phyloP scores from a whole-genome alignment of 1,139 yeast genomes.

The Nakaseomyces nivariensis region DNA sequence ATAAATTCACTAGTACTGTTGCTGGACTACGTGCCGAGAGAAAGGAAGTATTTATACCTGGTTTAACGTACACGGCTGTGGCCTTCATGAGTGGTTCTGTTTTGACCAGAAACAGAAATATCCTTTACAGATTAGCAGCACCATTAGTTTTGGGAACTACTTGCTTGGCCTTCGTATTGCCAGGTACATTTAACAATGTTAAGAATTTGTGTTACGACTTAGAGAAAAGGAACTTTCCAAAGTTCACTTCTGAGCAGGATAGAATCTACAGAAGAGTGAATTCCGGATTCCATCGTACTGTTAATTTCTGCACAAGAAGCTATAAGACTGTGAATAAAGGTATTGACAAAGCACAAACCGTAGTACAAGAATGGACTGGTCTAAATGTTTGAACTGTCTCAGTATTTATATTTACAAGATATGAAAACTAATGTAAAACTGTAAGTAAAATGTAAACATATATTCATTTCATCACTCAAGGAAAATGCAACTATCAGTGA shows the following conservation, averaged over 20 bases:
- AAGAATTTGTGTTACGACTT: conserved; percentile 50
- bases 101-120: conserved; percentile 57
- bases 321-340: conserved; percentile 28
- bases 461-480: not conserved
- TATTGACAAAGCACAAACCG: conserved; percentile 12
- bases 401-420: not conserved
- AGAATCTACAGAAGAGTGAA: conserved; percentile 32
- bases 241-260: conserved; percentile 58
- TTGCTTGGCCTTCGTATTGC: conserved; percentile 68
- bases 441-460: not conserved
- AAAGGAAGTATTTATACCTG: conserved; percentile 69
- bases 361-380: conserved; percentile 15
- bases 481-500: no score
- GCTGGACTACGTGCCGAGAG: conserved; percentile 55
- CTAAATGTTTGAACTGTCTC: conserved; percentile 6
- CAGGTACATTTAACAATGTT: conserved; percentile 65
- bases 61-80: conserved; percentile 57
- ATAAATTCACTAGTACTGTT: conserved; percentile 55
- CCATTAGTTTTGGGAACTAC: conserved; percentile 61
- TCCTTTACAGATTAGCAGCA: conserved; percentile 45
- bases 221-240: conserved; percentile 58
- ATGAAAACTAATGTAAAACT: not conserved
- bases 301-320: not conserved
- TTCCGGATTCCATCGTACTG: not conserved
- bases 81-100: conserved; percentile 79